A percentile compares a stretch with the other conserved stretches of the same genome.
Conservation (phyloP, 2,329 filamentous ascomycete species). For the Diaporthe vexans region DNA sequence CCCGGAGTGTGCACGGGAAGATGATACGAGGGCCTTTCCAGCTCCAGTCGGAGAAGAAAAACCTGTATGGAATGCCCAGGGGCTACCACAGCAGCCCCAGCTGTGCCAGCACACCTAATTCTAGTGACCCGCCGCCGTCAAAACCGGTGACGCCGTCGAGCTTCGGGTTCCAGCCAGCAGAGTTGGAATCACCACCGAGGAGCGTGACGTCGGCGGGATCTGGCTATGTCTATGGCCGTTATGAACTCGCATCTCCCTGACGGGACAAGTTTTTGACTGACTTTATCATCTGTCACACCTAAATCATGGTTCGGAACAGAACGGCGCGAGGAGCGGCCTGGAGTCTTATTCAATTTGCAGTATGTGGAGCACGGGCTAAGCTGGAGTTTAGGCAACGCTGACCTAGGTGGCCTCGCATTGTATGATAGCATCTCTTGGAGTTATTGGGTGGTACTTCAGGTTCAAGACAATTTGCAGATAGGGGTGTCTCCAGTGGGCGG, state of each 20-base stretch:
- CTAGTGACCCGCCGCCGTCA: conserved; percentile 24
- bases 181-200: conserved; percentile 39
- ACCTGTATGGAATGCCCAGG: conserved; percentile 18
- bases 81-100: conserved; percentile 30
- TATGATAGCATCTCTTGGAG: conserved; percentile 12
- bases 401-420: neutral
- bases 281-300: neutral
- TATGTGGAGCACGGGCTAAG: neutral
- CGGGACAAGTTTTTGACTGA: neutral
- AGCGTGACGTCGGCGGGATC: conserved; percentile 20
- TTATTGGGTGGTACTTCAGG: neutral
- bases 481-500: neutral
- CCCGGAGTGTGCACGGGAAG: conserved; percentile 27
- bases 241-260: conserved; percentile 24
- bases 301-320: neutral
- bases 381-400: conserved; percentile 5
- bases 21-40: conserved; percentile 39
- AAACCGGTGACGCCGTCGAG: conserved; percentile 25
- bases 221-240: conserved; percentile 3
- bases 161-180: conserved; percentile 36
- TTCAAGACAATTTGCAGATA: too few relatives aligned
- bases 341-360: neutral
- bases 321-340: neutral
- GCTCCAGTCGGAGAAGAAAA: conserved; percentile 30
- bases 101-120: conserved; percentile 16